Evolutionary conservation across 495 filamentous ascomycete species (phyloP).

Genomic region (Pseudomonodictys pantanalensis): DNA sequence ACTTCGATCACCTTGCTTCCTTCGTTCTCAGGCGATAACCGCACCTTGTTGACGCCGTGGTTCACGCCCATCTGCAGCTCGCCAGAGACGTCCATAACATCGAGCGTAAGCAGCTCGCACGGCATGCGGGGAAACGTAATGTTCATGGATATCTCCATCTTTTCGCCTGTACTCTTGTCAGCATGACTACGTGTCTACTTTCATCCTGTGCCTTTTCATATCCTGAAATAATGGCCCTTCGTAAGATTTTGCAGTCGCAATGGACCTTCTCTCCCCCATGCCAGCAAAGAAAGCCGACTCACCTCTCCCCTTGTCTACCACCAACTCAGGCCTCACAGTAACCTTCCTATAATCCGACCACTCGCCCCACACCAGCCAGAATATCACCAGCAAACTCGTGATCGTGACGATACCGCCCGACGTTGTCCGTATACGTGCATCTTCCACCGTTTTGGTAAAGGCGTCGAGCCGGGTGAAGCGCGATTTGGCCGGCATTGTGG

Average conservation of each 20-base stretch:
- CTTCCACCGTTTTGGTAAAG: conserved; percentile 98
- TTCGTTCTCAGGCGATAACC: conserved; percentile 66
- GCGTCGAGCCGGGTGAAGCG: conserved; percentile 95
- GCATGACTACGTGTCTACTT: not conserved
- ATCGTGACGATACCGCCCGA: conserved; percentile 95
- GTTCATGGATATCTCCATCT: conserved; percentile 98
- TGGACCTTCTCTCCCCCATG: not conserved
- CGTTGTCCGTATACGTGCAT: conserved; percentile 95
- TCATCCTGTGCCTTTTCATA: not conserved
- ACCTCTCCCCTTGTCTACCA: conserved; percentile 97
- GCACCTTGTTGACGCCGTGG: conserved; percentile 87
- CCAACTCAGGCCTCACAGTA: conserved; percentile 82
- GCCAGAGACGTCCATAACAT: conserved; percentile 98
- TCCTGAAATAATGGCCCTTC: too few relatives aligned
- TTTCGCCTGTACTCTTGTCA: conserved; percentile 61
- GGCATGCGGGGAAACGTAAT: conserved; percentile 92
- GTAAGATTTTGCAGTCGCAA: too few relatives aligned
- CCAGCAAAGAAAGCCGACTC: conserved; percentile 35
- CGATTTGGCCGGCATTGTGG: conserved; percentile 63
- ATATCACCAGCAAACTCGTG: conserved; percentile 75
- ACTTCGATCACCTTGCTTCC: conserved; percentile 77
- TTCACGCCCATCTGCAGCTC: conserved; percentile 91
- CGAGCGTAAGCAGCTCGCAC: conserved; percentile 91
- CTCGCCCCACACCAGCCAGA: conserved; percentile 91
- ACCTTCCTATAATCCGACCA: conserved; percentile 90